Conservation (phyloP, 805 yeast genomes). For the Tetrapisispora fleetii region DNA sequence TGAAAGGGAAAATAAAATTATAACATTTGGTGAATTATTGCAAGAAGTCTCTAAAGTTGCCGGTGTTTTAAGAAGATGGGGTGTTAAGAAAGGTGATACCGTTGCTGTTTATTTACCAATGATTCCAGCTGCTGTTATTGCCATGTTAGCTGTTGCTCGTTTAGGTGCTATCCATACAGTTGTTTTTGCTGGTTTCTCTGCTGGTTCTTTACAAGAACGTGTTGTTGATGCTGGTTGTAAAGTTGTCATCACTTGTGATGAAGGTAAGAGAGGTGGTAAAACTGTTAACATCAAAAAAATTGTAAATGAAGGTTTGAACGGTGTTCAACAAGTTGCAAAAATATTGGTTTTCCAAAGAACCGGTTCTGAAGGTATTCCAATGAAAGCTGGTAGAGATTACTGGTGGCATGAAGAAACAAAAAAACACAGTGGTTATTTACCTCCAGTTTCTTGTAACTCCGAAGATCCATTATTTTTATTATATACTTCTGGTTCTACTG, state of each 20-base stretch:
- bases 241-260: slow-evolving; percentile 89
- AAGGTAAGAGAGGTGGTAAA: slow-evolving; percentile 93
- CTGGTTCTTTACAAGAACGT: slow-evolving; percentile 87
- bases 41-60: slow-evolving; percentile 81
- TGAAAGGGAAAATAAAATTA: slow-evolving; percentile 55
- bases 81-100: slow-evolving; percentile 88
- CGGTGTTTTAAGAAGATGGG: slow-evolving; percentile 70
- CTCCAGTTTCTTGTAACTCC: slow-evolving; percentile 77
- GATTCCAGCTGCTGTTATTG: slow-evolving; percentile 92
- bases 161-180: slow-evolving; percentile 95
- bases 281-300: slow-evolving; percentile 84
- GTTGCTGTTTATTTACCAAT: slow-evolving; percentile 95
- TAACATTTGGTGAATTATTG: slow-evolving; percentile 81
- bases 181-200: slow-evolving; percentile 91
- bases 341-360: slow-evolving; percentile 87
- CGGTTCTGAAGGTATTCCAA: slow-evolving; percentile 60
- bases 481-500: slow-evolving; percentile 97
- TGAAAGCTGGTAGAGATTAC: slow-evolving; percentile 72
- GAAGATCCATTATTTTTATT: slow-evolving; percentile 94
- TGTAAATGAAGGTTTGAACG: slow-evolving; percentile 85
- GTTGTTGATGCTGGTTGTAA: slow-evolving; percentile 77
- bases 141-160: slow-evolving; percentile 89
- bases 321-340: slow-evolving; percentile 62
- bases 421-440: slow-evolving; percentile 74
- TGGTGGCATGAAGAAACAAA: slow-evolving; percentile 91